phyloP scores from a whole-genome alignment of 2,329 filamentous ascomycete species.

The Aspergillus neoniger region DNA sequence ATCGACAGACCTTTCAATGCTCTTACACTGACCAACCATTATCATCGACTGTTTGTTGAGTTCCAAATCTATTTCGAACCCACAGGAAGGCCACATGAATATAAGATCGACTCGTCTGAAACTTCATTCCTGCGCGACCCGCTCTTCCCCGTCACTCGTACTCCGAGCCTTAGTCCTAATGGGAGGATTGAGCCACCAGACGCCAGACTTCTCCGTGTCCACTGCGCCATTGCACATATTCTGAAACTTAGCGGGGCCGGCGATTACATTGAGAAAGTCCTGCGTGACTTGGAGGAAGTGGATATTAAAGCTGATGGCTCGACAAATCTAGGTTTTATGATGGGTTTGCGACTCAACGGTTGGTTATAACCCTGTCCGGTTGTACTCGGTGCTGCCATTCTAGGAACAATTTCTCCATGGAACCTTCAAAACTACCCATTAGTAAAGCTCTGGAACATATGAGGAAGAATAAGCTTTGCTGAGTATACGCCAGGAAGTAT shows the following conservation, averaged over 20 bases:
- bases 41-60: too few species aligned
- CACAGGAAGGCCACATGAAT: neutral
- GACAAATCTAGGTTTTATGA: slow-evolving; percentile 1
- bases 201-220: slow-evolving; percentile 27
- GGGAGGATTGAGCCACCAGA: slow-evolving; percentile 36
- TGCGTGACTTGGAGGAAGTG: slow-evolving; percentile 27
- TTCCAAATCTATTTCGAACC: too few species aligned
- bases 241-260: slow-evolving; percentile 26
- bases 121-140: slow-evolving; percentile 20
- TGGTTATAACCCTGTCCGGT: too few species aligned
- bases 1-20: too few species aligned
- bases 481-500: too few species aligned
- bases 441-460: too few species aligned
- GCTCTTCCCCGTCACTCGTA: slow-evolving; percentile 25
- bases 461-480: too few species aligned
- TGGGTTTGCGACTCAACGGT: neutral
- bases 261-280: slow-evolving; percentile 26
- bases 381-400: too few species aligned
- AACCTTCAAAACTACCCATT: too few species aligned
- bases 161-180: slow-evolving; percentile 27
- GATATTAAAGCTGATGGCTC: slow-evolving; percentile 10
- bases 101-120: slow-evolving; percentile 23
- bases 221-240: slow-evolving; percentile 31
- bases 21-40: too few species aligned
- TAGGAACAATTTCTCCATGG: too few species aligned